Base-by-base conservation (phyloP, 345 rosid genomes). In the Hypericum perforatum region DNA sequence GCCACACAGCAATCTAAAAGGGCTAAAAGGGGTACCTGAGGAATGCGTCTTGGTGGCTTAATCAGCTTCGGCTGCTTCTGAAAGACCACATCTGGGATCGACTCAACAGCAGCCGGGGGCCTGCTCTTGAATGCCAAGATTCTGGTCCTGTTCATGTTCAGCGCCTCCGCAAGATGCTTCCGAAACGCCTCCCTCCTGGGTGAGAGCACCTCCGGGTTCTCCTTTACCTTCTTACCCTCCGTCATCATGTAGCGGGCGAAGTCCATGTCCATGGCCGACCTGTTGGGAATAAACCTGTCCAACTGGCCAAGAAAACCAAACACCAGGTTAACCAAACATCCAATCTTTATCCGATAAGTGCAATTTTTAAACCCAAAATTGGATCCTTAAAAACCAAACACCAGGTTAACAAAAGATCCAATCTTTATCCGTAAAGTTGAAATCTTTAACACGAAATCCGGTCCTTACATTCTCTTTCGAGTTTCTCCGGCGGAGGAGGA, bases 51-150 rank as follows among this genome's bases (percentile, higher is more conserved):
- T 10, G 50, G 65, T n/a, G 77, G 61, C 46, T 59, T 75, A 5
- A 29, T 43, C 13, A 61, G 45, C 73, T 68, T 74, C 8, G 74
- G 6, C 12, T 49, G 65, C 41, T 56, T 54, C 53, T 45, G n/a
- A 4, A 66, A 32, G 42, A 59, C 12, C 6, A 32, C 15, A 11
- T 12, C 50, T 8, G 56, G 32, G 41, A 72, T 47, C 9, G 40
- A 39, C 9, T 75, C 64, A 45, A 63, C 66, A 0, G 63, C 58
- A 11, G 65, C 39, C 6, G 81, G 88, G 15, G 86, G 78, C 63
- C 82, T 89, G 80, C 77, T 78, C 63, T 69, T 75, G 66, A 86
- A 89, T 9, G 86, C 88, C 22, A 89, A 68, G 56, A 89, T 89
- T 13, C 86, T 63, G 7, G 86, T 74, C 56, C 77, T 54, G 48